Percentiles rank a stretch among this genome's conserved stretches.
Conservation (phyloP, 163 green algal species). For the Chlorella variabilis region DNA sequence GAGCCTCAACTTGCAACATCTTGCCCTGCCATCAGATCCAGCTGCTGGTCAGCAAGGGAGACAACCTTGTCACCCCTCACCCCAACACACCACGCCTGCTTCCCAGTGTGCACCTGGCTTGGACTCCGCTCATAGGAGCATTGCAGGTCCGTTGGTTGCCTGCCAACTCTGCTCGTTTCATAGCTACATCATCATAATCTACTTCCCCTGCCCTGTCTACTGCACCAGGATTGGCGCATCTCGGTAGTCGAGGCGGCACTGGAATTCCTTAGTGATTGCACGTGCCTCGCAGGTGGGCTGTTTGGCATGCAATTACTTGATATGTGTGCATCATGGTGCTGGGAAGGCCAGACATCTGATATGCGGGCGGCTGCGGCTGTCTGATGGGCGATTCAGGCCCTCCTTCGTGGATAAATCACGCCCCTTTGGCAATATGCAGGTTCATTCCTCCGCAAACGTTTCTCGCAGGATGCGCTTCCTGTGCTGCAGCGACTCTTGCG, state of each 20-base stretch:
- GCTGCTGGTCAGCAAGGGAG: background rate
- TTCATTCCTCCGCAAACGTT: slow-evolving; percentile 67
- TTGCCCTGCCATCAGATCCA: too few relatives aligned
- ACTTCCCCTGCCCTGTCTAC: too few relatives aligned
- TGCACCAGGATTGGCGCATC: slow-evolving; percentile 57
- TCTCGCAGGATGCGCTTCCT: slow-evolving; percentile 57
- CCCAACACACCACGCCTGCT: slow-evolving; percentile 64
- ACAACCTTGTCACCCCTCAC: slow-evolving; percentile 17
- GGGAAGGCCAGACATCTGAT: background rate
- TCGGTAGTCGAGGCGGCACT: slow-evolving; percentile 55
- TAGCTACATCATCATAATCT: too few relatives aligned
- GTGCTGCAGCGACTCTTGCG: slow-evolving; percentile 48
- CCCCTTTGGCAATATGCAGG: slow-evolving; percentile 34
- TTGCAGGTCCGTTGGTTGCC: slow-evolving; percentile 25
- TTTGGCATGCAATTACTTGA: too few relatives aligned
- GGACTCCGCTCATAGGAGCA: slow-evolving; percentile 63
- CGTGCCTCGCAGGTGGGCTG: slow-evolving; percentile 18
- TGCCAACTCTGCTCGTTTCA: background rate
- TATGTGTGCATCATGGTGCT: too few relatives aligned
- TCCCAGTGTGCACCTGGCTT: slow-evolving; percentile 75
- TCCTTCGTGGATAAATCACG: too few relatives aligned
- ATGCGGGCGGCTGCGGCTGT: too few relatives aligned
- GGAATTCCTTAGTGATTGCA: background rate
- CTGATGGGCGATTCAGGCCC: too few relatives aligned
- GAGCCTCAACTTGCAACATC: too few relatives aligned